Base-by-base conservation (phyloP, 2,329 filamentous ascomycete genomes). In the Cordyceps pruinosa region DNA sequence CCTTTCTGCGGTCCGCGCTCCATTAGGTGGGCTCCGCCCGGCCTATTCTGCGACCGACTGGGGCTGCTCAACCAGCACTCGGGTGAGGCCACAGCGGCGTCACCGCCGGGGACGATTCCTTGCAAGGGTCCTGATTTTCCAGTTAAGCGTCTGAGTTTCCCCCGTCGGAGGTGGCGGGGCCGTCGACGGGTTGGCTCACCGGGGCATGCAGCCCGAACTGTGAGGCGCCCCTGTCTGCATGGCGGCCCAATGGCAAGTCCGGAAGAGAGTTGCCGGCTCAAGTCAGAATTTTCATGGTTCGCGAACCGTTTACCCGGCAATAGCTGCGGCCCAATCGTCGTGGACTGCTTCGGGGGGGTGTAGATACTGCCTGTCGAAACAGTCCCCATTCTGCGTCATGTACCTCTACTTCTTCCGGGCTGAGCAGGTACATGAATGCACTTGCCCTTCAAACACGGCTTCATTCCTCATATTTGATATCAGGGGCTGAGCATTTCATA, bases 41-140 rank as follows among this genome's bases (percentile, higher is more conserved):
- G 42, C 52, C 52, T 32, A 47, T 55, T 47, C 34, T 55, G 51
- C 51, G 37, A 25, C 37, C 42, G 25, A 10, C 23, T 46, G 51
- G 41, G 51, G 23, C 23, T 26, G 34, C 23, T 30, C 32, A 23
- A 23, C 35, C 47, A 37, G 13, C 34, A 39, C 25, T 35, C 28
- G 10, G 35, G n/a, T 17, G 32, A 25, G 12, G 15, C 23, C 34
- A 41, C 39, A 35, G 21, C 35, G n/a, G 25, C 13, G 35, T 28
- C 23, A 21, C 23, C 23, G 35, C 35, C 17, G 30, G 17, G 19
- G 4, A 26, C 15, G 21, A 37, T 12, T 42, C 13, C 32, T 30
- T 32, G 2, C 2, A 42, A 46, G 30, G 35, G 39, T 45, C 41
- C 21, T 30, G 21, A 39, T 39, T 4, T 17, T 47, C 25, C 17